Evolutionary conservation across 495 filamentous ascomycete genomes (phyloP).

Genomic region (Penicillium cosmopolitanum): DNA sequence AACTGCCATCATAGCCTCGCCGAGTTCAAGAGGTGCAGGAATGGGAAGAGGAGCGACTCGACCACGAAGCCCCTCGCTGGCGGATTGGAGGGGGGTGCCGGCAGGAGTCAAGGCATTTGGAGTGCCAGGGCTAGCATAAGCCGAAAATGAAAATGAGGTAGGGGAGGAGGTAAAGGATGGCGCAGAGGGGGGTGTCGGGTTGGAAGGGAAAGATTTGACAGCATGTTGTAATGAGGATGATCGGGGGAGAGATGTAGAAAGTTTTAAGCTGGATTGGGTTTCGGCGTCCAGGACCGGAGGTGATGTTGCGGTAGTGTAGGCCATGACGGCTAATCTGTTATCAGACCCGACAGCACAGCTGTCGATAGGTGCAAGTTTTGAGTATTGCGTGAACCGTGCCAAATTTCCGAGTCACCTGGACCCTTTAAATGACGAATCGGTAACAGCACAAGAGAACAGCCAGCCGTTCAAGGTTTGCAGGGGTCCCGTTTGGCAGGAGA

Average conservation of each 20-base stretch:
- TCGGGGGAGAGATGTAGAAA: conserved; percentile 41
- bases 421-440: conserved; percentile 42
- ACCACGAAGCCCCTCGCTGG: conserved; percentile 54
- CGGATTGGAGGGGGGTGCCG: conserved; percentile 53
- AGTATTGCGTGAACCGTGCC: conserved; percentile 43
- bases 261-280: conserved; percentile 44
- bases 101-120: conserved; percentile 51
- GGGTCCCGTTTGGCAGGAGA: conserved; percentile 36
- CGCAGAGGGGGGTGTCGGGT: conserved; percentile 30
- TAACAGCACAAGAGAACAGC: conserved; percentile 38
- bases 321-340: conserved; percentile 43
- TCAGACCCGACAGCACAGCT: conserved; percentile 38
- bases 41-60: conserved; percentile 41
- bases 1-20: conserved; percentile 56
- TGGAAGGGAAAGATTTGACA: conserved; percentile 36
- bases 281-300: conserved; percentile 50
- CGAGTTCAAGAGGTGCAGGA: conserved; percentile 56
- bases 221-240: conserved; percentile 46
- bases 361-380: conserved; percentile 37
- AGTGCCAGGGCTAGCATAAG: conserved; percentile 31
- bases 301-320: conserved; percentile 46
- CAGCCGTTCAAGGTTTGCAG: conserved; percentile 36
- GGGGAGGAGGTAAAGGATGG: conserved; percentile 38
- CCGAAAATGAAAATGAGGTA: conserved; percentile 37
- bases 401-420: conserved; percentile 51